Conservation (phyloP, 129 eudicot genomes). For the Chrysanthemum makinoi region DNA sequence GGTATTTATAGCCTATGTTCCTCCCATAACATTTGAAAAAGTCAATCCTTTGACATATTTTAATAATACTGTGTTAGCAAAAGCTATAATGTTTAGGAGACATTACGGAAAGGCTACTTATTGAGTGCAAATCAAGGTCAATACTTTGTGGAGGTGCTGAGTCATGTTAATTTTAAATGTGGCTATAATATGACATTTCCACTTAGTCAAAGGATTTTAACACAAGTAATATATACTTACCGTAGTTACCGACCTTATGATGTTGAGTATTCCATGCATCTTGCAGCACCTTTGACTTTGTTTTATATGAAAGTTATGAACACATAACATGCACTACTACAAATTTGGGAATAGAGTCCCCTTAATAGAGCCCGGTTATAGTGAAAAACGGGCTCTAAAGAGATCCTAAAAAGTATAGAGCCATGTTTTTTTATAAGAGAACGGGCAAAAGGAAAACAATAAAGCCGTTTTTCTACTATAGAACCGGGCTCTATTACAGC, state of each 20-base stretch:
- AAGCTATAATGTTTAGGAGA: constrained; percentile 21
- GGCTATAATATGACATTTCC: background rate
- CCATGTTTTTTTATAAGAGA: no score
- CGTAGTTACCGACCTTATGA: constrained; percentile 23
- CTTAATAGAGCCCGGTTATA: no score
- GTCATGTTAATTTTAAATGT: background rate
- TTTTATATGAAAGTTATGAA: background rate
- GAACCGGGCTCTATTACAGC: no score
- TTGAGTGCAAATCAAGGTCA: constrained; percentile 23
- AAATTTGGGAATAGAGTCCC: no score
- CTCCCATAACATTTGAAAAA: constrained; percentile 12
- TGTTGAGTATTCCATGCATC: constrained; percentile 16
- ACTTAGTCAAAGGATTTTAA: background rate
- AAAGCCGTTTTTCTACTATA: no score
- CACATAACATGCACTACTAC: no score
- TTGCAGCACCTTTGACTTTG: constrained; percentile 28
- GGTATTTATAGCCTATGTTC: constrained; percentile 37
- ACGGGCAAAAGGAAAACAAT: no score
- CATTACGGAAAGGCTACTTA: constrained; percentile 22
- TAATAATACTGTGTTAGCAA: constrained; percentile 16
- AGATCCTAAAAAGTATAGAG: no score
- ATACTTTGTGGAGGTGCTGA: constrained; percentile 29
- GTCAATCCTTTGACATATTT: constrained; percentile 37
- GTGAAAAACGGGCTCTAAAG: no score
- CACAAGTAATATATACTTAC: constrained; percentile 13